These are phyloP conservation scores for Cytospora chrysosperma DNA, from an alignment of 2,329 filamentous ascomycete genomes.

Conservation along the genomic window DNA sequence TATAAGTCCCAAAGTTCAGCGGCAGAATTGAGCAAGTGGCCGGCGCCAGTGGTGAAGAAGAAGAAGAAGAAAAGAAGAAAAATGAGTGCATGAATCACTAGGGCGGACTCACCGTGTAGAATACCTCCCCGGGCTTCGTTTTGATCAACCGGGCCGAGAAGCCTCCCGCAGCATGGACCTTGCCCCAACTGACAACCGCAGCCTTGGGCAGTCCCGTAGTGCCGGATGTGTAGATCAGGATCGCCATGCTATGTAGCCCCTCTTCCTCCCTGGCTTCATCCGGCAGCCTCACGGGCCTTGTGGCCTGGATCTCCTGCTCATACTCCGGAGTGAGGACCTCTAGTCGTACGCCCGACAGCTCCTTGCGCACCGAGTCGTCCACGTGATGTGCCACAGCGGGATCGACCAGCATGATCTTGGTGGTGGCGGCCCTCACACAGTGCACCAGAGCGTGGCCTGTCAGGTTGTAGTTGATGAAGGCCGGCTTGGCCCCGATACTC, in stretches of 20 bases:
- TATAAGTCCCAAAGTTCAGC: conserved; percentile 34
- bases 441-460: conserved; percentile 69
- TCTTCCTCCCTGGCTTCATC: conserved; percentile 55
- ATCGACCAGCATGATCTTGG: conserved; percentile 70
- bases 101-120: conserved; percentile 64
- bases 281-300: conserved; percentile 54
- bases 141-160: conserved; percentile 57
- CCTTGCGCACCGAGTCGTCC: conserved; percentile 54
- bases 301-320: conserved; percentile 52
- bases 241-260: conserved; percentile 57
- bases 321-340: conserved; percentile 60
- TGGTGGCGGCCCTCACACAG: conserved; percentile 67
- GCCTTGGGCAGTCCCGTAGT: conserved; percentile 84
- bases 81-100: no score
- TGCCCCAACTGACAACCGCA: conserved; percentile 72
- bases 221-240: conserved; percentile 82
- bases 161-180: conserved; percentile 53
- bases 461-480: conserved; percentile 87
- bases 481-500: conserved; percentile 79
- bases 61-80: no score
- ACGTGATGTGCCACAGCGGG: conserved; percentile 55
- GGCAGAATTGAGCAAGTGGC: neutral
- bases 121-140: conserved; percentile 62
- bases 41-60: neutral
- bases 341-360: conserved; percentile 54